Percentiles rank a stretch among this genome's conserved stretches.
Conservation (phyloP, 2,329 filamentous ascomycete species). For the Proliferodiscus dingleyae region DNA sequence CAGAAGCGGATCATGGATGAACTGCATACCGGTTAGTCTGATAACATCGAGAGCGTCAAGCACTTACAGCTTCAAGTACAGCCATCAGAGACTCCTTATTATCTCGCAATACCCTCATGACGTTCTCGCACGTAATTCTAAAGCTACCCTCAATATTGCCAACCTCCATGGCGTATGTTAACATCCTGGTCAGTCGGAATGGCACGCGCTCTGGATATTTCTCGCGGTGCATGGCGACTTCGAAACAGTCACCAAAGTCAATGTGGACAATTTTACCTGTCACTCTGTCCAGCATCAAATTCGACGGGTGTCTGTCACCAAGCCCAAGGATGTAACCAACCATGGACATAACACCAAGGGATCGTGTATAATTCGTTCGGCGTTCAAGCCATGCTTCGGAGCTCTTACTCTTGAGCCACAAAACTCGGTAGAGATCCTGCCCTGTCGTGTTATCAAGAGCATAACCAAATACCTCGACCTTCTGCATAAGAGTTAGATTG, state of each 20-base stretch:
- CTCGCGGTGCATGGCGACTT: conserved; percentile 98
- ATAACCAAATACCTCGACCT: conserved; percentile 98
- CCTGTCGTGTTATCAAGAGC: conserved; percentile 98
- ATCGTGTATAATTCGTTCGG: conserved; percentile 97
- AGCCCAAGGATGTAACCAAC: conserved; percentile 98
- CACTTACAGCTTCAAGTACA: conserved; percentile 88
- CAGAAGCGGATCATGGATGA: conserved; percentile 98
- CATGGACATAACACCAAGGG: conserved; percentile 99
- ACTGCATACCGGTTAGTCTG: conserved; percentile 47
- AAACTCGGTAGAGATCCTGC: conserved; percentile 93
- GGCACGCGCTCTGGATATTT: conserved; percentile 97
- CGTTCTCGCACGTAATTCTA: conserved; percentile 95
- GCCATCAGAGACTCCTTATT: conserved; percentile 99
- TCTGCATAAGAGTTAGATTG: conserved; percentile 98
- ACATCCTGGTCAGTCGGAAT: conserved; percentile 96
- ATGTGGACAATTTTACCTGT: conserved; percentile 98
- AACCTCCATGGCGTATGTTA: conserved; percentile 99
- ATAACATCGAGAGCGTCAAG: background rate
- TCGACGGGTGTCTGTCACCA: conserved; percentile 94
- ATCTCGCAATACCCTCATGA: conserved; percentile 92
- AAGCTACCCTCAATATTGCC: conserved; percentile 99
- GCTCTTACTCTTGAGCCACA: conserved; percentile 98
- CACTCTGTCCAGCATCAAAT: conserved; percentile 92
- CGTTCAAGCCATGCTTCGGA: conserved; percentile 97
- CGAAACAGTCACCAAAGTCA: conserved; percentile 98